Evolutionary conservation across 352 stramenopile species (phyloP).

Genomic region (Stephanocyclus meneghinianus): DNA sequence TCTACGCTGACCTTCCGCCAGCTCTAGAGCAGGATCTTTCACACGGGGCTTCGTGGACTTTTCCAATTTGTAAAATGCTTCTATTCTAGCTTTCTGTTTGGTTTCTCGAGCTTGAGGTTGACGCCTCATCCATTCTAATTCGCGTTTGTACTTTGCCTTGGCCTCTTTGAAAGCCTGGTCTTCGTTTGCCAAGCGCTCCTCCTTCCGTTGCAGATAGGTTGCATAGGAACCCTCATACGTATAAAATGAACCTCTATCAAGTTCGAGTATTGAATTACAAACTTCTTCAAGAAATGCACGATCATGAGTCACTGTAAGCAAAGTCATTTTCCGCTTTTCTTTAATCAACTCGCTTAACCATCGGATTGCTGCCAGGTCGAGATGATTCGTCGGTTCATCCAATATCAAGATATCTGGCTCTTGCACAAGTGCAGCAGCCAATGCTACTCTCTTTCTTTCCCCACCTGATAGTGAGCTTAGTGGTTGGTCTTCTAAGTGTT

Average conservation of each 20-base stretch:
- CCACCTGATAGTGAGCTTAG: conserved; percentile 70
- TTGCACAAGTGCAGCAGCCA: conserved; percentile 70
- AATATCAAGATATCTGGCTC: conserved; percentile 77
- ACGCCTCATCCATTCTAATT: conserved; percentile 81
- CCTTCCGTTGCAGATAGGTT: conserved; percentile 71
- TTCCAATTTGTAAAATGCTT: conserved; percentile 83
- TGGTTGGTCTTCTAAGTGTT: conserved; percentile 66
- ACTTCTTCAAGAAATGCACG: conserved; percentile 80
- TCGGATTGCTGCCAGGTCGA: conserved; percentile 66
- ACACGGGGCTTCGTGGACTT: conserved; percentile 72
- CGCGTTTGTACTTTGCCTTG: conserved; percentile 68
- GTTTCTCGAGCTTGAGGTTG: conserved; percentile 71
- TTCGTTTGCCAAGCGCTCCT: conserved; percentile 71
- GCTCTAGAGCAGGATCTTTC: conserved; percentile 63
- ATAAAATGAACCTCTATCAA: conserved; percentile 79
- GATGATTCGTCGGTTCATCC: conserved; percentile 54
- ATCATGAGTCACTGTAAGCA: conserved; percentile 82
- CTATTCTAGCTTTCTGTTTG: conserved; percentile 78
- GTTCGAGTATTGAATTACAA: conserved; percentile 76
- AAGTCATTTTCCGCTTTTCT: conserved; percentile 65
- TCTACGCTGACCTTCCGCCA: conserved; percentile 56
- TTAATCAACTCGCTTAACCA: conserved; percentile 74
- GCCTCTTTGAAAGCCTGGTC: conserved; percentile 62
- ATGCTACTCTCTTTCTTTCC: conserved; percentile 77
- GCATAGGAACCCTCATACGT: conserved; percentile 70